Percentiles rank a stretch among this genome's conserved stretches.
These are phyloP conservation scores for Lactifluus piperatus DNA, from an alignment of 768 basidiomycete species.

Conservation along the genomic window DNA sequence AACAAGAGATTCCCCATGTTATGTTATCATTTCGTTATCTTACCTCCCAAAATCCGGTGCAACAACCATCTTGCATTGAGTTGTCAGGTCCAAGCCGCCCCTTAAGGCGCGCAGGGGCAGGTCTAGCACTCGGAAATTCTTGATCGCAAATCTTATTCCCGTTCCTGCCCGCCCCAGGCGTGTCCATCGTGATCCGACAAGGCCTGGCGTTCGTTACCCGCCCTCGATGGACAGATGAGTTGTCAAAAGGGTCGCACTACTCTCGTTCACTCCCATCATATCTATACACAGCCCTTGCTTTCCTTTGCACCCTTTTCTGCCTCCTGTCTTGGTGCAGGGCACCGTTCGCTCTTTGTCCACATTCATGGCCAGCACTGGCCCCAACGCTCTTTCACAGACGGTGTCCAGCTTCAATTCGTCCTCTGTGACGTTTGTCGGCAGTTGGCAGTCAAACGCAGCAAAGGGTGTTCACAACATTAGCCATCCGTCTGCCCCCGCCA, in stretches of 20 bases:
- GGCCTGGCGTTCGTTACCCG: background rate
- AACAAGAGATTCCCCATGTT: no score
- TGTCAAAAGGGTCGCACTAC: background rate
- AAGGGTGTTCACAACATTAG: background rate
- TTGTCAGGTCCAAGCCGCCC: background rate
- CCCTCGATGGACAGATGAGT: background rate
- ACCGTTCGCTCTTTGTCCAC: background rate
- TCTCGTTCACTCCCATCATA: background rate
- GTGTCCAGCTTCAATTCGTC: background rate
- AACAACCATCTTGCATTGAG: no score
- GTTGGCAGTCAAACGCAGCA: background rate
- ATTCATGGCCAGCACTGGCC: background rate
- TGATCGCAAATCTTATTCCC: background rate
- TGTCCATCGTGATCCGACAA: background rate
- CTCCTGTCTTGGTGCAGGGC: background rate
- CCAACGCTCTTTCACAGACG: background rate
- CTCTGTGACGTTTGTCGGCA: background rate
- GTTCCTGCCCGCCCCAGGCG: background rate
- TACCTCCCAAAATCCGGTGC: no score
- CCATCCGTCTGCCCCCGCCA: background rate
- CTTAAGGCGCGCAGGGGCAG: no score
- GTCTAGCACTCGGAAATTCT: background rate
- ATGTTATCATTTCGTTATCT: no score
- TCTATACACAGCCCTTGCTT: background rate
- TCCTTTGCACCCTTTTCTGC: background rate